These are phyloP conservation scores for Globisporangium carolinianum DNA, from an alignment of 352 stramenopile genomes.

Conservation along the genomic window DNA sequence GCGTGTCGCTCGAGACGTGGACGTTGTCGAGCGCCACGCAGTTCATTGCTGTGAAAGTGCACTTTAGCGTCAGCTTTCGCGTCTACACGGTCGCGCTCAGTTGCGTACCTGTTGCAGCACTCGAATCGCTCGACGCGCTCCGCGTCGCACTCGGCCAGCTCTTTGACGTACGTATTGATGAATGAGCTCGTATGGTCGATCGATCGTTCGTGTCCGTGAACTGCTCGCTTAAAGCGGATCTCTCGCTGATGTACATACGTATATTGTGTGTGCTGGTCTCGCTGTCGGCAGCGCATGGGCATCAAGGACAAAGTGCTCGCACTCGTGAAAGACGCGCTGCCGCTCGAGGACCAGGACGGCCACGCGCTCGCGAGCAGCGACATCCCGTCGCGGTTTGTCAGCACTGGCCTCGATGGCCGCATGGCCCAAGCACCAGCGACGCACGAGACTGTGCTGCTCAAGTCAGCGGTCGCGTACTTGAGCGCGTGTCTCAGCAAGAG, in stretches of 20 bases:
- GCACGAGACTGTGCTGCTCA: slow-evolving; percentile 46
- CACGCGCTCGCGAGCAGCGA: slow-evolving; percentile 26
- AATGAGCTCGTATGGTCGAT: neutral
- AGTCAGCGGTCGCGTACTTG: slow-evolving; percentile 49
- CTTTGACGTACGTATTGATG: slow-evolving; percentile 27
- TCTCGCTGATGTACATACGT: neutral
- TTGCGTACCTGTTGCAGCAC: slow-evolving; percentile 36
- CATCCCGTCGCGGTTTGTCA: slow-evolving; percentile 47
- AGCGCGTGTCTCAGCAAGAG: slow-evolving; percentile 44
- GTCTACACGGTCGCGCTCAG: slow-evolving; percentile 56
- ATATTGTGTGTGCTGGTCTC: neutral
- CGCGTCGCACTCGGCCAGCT: slow-evolving; percentile 48
- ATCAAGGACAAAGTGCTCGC: slow-evolving; percentile 77
- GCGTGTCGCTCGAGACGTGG: slow-evolving; percentile 67
- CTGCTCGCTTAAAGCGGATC: neutral
- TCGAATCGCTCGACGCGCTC: slow-evolving; percentile 30
- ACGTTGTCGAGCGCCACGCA: slow-evolving; percentile 36
- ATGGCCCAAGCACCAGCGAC: slow-evolving; percentile 5
- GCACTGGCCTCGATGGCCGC: slow-evolving; percentile 51
- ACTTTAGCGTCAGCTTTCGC: slow-evolving; percentile 77
- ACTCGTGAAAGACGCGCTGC: slow-evolving; percentile 49
- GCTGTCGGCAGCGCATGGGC: slow-evolving; percentile 22
- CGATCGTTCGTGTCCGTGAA: neutral
- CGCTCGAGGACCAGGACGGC: slow-evolving; percentile 20
- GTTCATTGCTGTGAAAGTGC: slow-evolving; percentile 61